Evolutionary conservation across 2,329 filamentous ascomycete species (phyloP).

Genomic region (Blumeriella jaapii): DNA sequence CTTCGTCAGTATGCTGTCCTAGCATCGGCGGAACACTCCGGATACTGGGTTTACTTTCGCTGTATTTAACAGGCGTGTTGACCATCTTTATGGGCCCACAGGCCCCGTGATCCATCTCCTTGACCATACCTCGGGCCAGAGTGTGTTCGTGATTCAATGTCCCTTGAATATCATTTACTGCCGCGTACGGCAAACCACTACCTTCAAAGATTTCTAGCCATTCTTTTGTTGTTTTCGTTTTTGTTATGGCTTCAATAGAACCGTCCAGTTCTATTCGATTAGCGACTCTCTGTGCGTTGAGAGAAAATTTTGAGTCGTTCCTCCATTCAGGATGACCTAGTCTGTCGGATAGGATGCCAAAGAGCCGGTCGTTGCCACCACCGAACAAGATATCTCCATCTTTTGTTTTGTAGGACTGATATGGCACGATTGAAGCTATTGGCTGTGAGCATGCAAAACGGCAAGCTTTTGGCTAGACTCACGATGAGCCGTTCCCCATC

Average conservation of each 20-base stretch:
- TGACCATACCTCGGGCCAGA: conserved; percentile 76
- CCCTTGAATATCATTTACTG: conserved; percentile 83
- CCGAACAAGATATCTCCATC: conserved; percentile 62
- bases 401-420: conserved; percentile 68
- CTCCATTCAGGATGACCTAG: conserved; percentile 49
- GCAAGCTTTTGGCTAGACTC: conserved; percentile 23
- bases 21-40: conserved; percentile 71
- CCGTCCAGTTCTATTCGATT: conserved; percentile 68
- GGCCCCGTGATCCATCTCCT: conserved; percentile 68
- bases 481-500: conserved; percentile 97
- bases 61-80: conserved; percentile 92
- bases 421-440: conserved; percentile 88
- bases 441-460: neutral
- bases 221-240: conserved; percentile 68
- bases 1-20: conserved; percentile 76
- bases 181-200: conserved; percentile 87
- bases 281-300: conserved; percentile 52
- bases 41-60: conserved; percentile 65
- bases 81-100: conserved; percentile 85
- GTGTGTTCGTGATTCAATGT: conserved; percentile 81
- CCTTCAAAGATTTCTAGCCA: conserved; percentile 83
- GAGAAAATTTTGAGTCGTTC: conserved; percentile 43
- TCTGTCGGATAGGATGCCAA: conserved; percentile 50
- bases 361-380: conserved; percentile 61
- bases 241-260: conserved; percentile 65